Evolutionary conservation across 345 rosid genomes (phyloP).

Genomic region (Salix caprea): DNA sequence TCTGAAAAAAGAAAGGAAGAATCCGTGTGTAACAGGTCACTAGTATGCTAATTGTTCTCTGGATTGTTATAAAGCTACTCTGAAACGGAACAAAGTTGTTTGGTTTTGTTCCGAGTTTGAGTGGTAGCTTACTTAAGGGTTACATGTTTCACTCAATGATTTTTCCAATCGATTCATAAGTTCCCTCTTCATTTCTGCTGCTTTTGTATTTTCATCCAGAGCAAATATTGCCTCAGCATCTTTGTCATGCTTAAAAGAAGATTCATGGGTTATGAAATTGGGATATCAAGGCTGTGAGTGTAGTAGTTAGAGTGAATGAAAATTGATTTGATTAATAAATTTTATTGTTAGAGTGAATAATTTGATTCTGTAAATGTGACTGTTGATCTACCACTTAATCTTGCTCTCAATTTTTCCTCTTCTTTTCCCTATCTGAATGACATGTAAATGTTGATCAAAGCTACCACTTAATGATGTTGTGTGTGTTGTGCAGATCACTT

Average conservation of each 20-base stretch:
- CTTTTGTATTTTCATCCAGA: neutral
- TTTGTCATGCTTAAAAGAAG: neutral
- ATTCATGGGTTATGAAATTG: neutral
- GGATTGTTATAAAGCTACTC: neutral
- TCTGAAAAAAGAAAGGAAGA: neutral
- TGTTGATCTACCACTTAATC: no score
- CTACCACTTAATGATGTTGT: conserved; percentile 8
- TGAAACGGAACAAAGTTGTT: neutral
- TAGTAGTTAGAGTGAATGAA: neutral
- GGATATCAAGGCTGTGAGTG: neutral
- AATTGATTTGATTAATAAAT: neutral
- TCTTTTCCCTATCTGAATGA: neutral
- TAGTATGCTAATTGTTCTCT: neutral
- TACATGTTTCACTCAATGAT: neutral
- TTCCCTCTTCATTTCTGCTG: neutral
- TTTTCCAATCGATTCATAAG: neutral
- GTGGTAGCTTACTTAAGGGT: neutral
- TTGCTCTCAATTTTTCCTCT: no score
- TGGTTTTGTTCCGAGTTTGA: neutral
- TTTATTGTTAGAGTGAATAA: neutral
- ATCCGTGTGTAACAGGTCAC: neutral
- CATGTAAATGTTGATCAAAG: neutral
- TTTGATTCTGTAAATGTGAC: neutral
- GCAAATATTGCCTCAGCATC: neutral
- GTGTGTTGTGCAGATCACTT: conserved; percentile 66